Evolutionary conservation across 805 yeast species (phyloP), one percentile per base, ranked within the genome.

Genomic region (Torulaspora gathmanii): DNA sequence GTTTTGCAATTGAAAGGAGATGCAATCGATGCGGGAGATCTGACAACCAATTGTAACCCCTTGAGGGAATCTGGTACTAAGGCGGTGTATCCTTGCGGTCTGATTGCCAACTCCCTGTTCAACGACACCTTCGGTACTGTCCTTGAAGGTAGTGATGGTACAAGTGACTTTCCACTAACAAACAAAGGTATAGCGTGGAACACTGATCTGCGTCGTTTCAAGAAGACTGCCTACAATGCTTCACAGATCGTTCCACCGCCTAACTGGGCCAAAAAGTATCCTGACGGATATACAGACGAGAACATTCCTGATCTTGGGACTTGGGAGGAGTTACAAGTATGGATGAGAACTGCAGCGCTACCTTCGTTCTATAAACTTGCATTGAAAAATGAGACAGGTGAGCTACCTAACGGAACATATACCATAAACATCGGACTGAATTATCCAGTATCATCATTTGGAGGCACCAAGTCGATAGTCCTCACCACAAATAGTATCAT

Each of bases 321-420:
- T 7, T 80, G 87, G 87, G 78, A 74, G 47, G 82, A 80, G 49
- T 75, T 86, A 49, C 91, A 85, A 57, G 86, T 85, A 54, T 86
- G 95, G 95, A 85, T 86, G 91, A 75, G 87, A 50, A 89, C 97
- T 1, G 96, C 98, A 0, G 96, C 95, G 0, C 71, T 91, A 51
- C 95, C 98, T 22, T 79, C 83, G 10, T 91, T 93, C 60, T 80
- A 84, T 72, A 91, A 93, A 62, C 68, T 89, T 29, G 90, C 89
- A 33, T 75, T 83, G 37, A 79, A 84, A 54, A 90, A 87, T 66
- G 83, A 79, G 47, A 70, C 78, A 2, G 70, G 70, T 1, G 58
- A 75, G 1, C 65, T 91, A 48, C 50, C 62, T 1, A 69, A 76
- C 9, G 98, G 98, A 3, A 77, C 78, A 9, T 93, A 91, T 64